Percentiles rank a stretch among this genome's conserved stretches.
Evolutionary conservation across 2,329 filamentous ascomycete species (phyloP).

Genomic region (Colletotrichum tropicale): DNA sequence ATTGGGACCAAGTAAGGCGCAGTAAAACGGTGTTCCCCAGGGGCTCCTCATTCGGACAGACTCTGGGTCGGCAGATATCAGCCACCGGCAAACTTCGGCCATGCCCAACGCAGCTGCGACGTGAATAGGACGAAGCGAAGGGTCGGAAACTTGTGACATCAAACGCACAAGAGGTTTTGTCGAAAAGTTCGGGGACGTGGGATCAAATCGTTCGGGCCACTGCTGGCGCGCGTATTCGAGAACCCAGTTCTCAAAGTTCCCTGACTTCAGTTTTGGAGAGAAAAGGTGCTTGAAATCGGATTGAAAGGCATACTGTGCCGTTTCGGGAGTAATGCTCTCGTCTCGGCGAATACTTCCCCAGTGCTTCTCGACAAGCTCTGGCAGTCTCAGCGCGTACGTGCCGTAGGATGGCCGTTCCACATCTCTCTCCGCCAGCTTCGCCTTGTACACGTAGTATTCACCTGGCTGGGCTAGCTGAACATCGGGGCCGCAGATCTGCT

Average conservation of each 20-base stretch:
- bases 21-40: conserved; percentile 36
- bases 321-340: rapidly evolving
- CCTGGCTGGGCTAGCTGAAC: neutral
- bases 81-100: conserved; percentile 28
- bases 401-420: neutral
- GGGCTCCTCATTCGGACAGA: conserved; percentile 23
- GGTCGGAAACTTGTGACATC: conserved; percentile 31
- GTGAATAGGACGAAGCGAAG: conserved; percentile 34
- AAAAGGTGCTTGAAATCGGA: conserved; percentile 33
- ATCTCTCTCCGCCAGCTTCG: neutral
- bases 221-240: conserved; percentile 35
- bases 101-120: conserved; percentile 37
- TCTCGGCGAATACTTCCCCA: conserved; percentile 25
- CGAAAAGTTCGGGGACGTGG: conserved; percentile 18
- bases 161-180: conserved; percentile 29
- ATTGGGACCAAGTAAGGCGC: conserved; percentile 35
- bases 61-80: conserved; percentile 6
- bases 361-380: conserved; percentile 26
- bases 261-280: conserved; percentile 21
- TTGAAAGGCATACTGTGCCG: conserved; percentile 10
- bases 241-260: conserved; percentile 39
- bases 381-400: conserved; percentile 22
- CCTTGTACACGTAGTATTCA: neutral
- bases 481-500: neutral
- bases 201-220: conserved; percentile 29